Percentiles rank a stretch among this genome's conserved stretches.
Evolutionary conservation across 441 rosid species (phyloP).

Genomic region (Geranium incanum): DNA sequence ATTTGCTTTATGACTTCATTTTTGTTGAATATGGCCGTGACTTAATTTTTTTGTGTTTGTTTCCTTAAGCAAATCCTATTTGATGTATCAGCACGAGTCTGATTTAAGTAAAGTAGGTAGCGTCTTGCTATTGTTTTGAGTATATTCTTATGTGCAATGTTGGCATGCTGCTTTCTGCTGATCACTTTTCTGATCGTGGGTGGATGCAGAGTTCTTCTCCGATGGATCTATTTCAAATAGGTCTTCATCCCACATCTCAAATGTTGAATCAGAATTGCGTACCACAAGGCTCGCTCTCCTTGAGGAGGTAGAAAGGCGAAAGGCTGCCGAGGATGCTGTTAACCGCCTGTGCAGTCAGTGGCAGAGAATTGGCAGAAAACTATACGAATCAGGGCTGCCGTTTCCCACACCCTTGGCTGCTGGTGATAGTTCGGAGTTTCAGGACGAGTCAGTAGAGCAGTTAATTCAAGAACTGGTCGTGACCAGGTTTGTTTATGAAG

Average conservation of each 20-base stretch:
- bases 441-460: slow-evolving; percentile 5
- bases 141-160: neutral
- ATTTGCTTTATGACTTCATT: neutral
- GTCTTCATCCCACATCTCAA: neutral
- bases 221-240: neutral
- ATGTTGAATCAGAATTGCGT: slow-evolving; percentile 19
- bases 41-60: neutral
- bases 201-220: neutral
- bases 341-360: slow-evolving; percentile 16
- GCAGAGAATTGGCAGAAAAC: slow-evolving; percentile 18
- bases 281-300: slow-evolving; percentile 12
- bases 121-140: neutral
- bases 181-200: neutral
- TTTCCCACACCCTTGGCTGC: slow-evolving; percentile 13
- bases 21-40: neutral
- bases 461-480: slow-evolving; percentile 14
- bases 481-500: slow-evolving; percentile 12
- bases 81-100: neutral
- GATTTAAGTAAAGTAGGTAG: neutral
- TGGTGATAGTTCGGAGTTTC: neutral
- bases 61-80: neutral
- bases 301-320: slow-evolving; percentile 20
- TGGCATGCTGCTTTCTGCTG: neutral
- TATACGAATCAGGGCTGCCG: slow-evolving; percentile 5
- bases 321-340: slow-evolving; percentile 19